Conservation (phyloP, 2,329 filamentous ascomycete species). For the Epichloe uncinata region DNA sequence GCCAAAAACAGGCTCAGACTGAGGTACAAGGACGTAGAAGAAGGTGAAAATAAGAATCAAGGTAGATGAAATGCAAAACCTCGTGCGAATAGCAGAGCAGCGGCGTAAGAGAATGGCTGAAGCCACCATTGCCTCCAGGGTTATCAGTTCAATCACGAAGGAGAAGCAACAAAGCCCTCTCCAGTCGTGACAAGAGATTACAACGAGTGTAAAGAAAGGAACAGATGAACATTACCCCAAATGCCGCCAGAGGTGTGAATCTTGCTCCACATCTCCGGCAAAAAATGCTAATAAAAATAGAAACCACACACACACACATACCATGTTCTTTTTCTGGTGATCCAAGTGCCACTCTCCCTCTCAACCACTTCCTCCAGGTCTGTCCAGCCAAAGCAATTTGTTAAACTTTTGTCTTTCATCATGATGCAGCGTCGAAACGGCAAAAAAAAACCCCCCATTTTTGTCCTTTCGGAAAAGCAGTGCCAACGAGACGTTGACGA, state of each 20-base stretch:
- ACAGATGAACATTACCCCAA: background rate
- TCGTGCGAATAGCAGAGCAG: background rate
- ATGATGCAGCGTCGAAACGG: constrained; percentile 15
- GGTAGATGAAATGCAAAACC: background rate
- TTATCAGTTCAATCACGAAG: background rate
- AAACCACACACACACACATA: constrained; percentile 14
- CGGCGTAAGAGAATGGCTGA: background rate
- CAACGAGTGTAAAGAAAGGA: constrained; percentile 37
- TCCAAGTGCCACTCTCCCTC: constrained; percentile 3
- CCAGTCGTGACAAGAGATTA: constrained; percentile 30
- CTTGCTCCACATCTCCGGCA: background rate
- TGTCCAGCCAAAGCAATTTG: constrained; percentile 1
- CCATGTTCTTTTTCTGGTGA: constrained; percentile 9
- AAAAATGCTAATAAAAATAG: constrained; percentile 4
- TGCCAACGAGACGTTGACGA: constrained; percentile 19
- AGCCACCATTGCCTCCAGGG: background rate
- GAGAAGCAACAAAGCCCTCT: constrained; percentile 15
- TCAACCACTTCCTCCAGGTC: constrained; percentile 2
- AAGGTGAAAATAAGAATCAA: too few species aligned
- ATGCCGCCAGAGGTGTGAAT: background rate
- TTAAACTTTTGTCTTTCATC: constrained; percentile 13
- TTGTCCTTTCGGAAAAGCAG: constrained; percentile 14
- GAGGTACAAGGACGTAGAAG: background rate
- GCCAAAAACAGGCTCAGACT: background rate
- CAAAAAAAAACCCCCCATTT: background rate